Evolutionary conservation across 2,329 filamentous ascomycete genomes (phyloP), one percentile per base, ranked within the genome.

Genomic region (Pseudopyrenochaeta lycopersici): DNA sequence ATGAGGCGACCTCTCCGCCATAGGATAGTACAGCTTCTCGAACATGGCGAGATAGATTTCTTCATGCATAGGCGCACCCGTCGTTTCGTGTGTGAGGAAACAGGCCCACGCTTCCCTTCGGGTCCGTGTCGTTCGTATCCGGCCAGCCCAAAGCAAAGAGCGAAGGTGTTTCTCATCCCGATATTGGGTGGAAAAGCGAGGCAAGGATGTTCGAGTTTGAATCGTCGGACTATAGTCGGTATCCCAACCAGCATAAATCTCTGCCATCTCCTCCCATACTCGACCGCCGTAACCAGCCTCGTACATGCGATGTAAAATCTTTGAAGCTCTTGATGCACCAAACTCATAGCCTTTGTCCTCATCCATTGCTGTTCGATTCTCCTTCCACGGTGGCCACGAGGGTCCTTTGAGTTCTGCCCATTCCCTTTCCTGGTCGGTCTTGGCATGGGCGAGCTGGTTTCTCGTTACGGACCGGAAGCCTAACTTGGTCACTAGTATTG

Each of bases 321-420:
- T 77, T 52, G 80, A 80, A n/a, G 85, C 84, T 50, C 83, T 81
- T 50, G 84, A 87, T 27, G 77, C 77, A 54, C 84, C 84, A 52
- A 84, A 81, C 35, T 85, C 81, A 40, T 81, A 80, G 10, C 80
- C 82, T 49, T 85, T 82, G 12, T 80, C 76, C n/a, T 80, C 79
- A 64, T 89, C 86, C 65, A 88, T 84, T 1, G 84, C 85, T 14
- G 84, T 81, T 47, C 79, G 84, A 41, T 85, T 82, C 64, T 85
- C 81, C 68, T 87, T 88, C 85, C 85, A 89, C 0, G 86, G 86
- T 12, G 86, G 86, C 86, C 86, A 89, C 7, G 84, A 85, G 7
- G 80, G 74, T 2, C 84, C 80, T 74, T 88, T 87, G 17, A 87
- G 74, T 39, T 78, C 74, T 2, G 85, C 85, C 80, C 85, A 88